Conservation (phyloP, 441 rosid species). For the Breynia disticha region DNA sequence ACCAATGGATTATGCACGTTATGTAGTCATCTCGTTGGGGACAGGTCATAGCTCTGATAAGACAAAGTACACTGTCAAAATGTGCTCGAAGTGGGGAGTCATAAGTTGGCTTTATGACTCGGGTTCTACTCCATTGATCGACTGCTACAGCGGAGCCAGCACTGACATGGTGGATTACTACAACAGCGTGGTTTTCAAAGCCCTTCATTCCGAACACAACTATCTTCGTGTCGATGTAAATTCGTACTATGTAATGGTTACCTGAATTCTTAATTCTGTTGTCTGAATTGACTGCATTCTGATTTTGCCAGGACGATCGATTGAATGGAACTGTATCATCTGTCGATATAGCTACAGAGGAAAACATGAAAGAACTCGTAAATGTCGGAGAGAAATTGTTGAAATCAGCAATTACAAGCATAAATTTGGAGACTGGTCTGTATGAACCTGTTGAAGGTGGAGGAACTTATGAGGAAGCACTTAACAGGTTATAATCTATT, state of each 20-base stretch:
- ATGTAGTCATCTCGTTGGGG: conserved; percentile 54
- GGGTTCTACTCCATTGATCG: conserved; percentile 43
- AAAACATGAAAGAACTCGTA: conserved; percentile 35
- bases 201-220: conserved; percentile 42
- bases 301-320: conserved; percentile 27
- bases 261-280: background rate
- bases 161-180: conserved; percentile 67
- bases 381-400: conserved; percentile 40
- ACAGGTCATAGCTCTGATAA: conserved; percentile 34
- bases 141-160: conserved; percentile 49
- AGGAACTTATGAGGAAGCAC: conserved; percentile 37
- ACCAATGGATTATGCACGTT: conserved; percentile 46
- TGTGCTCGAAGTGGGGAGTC: conserved; percentile 53
- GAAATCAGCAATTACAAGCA: conserved; percentile 34
- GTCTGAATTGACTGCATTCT: background rate
- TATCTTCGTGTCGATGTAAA: conserved; percentile 59
- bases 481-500: conserved; percentile 24
- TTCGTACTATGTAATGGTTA: background rate
- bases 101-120: conserved; percentile 39
- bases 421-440: conserved; percentile 44
- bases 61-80: conserved; percentile 28
- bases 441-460: conserved; percentile 30
- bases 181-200: conserved; percentile 39
- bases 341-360: conserved; percentile 39
- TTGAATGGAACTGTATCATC: conserved; percentile 33